These are phyloP conservation scores for Exidia glandulosa DNA, from an alignment of 768 basidiomycete species.

Conservation along the genomic window DNA sequence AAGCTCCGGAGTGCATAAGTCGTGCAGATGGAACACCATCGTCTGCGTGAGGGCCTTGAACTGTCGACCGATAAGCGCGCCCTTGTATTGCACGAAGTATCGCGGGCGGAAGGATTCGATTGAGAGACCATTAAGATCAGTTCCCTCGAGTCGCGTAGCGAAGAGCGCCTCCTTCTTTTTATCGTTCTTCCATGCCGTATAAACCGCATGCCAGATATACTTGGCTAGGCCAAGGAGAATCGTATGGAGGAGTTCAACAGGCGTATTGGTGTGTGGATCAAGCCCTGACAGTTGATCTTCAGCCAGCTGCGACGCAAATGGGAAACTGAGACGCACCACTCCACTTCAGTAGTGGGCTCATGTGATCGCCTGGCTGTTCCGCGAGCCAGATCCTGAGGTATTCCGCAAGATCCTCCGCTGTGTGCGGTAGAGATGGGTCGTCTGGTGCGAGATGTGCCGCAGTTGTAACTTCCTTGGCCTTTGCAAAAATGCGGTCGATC, in stretches of 20 bases:
- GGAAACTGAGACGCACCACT: not conserved
- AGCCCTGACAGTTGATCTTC: slow-evolving; percentile 17
- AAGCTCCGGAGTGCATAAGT: slow-evolving; percentile 11
- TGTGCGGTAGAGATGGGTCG: not conserved
- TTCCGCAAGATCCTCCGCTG: not conserved
- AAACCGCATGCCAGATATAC: slow-evolving; percentile 24
- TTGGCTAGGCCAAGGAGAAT: slow-evolving; percentile 15
- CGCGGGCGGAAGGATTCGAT: slow-evolving; percentile 23
- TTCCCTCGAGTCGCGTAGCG: slow-evolving; percentile 14
- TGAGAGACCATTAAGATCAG: slow-evolving; percentile 17
- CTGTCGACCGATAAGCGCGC: slow-evolving; percentile 31
- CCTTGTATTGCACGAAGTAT: slow-evolving; percentile 34
- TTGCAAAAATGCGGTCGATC: not conserved
- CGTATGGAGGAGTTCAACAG: slow-evolving; percentile 30
- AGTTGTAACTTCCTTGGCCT: not conserved
- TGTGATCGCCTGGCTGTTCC: not conserved
- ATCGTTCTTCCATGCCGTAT: slow-evolving; percentile 18
- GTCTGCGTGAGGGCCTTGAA: slow-evolving; percentile 29
- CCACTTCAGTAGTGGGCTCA: not conserved
- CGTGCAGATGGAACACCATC: slow-evolving; percentile 24
- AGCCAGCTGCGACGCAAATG: too few species aligned
- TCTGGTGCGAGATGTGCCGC: not conserved
- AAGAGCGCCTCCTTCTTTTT: slow-evolving; percentile 21
- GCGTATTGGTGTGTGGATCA: slow-evolving; percentile 32
- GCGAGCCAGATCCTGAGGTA: not conserved